Conservation (phyloP, 768 basidiomycete genomes). For the Boletus bicolor region DNA sequence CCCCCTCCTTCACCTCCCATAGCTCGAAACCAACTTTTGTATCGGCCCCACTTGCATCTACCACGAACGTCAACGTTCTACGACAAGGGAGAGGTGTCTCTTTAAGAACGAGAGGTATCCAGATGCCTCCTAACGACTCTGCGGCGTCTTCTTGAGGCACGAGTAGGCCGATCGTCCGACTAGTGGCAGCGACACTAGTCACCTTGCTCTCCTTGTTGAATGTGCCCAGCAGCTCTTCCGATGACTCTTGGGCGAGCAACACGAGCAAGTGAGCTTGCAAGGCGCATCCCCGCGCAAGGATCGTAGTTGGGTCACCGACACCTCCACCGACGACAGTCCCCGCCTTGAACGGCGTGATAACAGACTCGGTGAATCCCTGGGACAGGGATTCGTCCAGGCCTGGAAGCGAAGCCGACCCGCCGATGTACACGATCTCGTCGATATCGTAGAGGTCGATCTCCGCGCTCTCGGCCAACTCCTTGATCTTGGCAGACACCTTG, state of each 20-base stretch:
- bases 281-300: conserved; percentile 75
- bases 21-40: conserved; percentile 59
- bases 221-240: conserved; percentile 48
- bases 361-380: conserved; percentile 55
- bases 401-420: conserved; percentile 70
- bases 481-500: conserved; percentile 48
- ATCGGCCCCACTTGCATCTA: conserved; percentile 41
- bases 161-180: conserved; percentile 60
- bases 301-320: conserved; percentile 72
- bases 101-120: conserved; percentile 61
- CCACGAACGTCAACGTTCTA: conserved; percentile 56
- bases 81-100: conserved; percentile 73
- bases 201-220: conserved; percentile 44
- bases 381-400: conserved; percentile 63
- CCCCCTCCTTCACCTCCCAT: conserved; percentile 72
- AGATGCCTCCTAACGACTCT: conserved; percentile 53
- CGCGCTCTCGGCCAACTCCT: conserved; percentile 48
- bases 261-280: conserved; percentile 66
- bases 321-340: conserved; percentile 72
- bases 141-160: conserved; percentile 49
- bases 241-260: conserved; percentile 44
- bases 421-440: conserved; percentile 79
- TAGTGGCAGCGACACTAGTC: conserved; percentile 52
- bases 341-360: conserved; percentile 62
- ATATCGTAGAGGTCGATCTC: conserved; percentile 62